Conservation (phyloP, 306 rosid species). For the Begonia masoniana region DNA sequence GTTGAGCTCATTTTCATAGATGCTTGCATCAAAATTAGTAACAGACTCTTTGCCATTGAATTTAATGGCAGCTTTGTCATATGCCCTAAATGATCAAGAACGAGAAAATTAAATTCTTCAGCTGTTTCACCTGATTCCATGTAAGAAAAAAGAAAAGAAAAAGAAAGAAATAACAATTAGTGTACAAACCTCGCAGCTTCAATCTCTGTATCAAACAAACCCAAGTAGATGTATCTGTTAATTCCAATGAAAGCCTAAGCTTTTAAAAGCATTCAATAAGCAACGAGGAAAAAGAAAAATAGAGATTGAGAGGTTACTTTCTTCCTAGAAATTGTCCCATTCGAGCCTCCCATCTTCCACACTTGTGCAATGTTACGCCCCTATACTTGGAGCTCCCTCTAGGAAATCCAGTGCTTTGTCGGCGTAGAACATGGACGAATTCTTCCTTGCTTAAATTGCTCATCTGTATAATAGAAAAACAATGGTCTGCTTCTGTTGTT, state of each 20-base stretch:
- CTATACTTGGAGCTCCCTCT: constrained; percentile 99
- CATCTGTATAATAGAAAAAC: constrained; percentile 36
- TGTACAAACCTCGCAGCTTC: constrained; percentile 80
- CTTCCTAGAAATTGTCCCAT: constrained; percentile 99
- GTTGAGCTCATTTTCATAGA: constrained; percentile 69
- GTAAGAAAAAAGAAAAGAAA: neutral
- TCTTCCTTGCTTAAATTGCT: constrained; percentile 88
- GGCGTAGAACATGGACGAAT: constrained; percentile 96
- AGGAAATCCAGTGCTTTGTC: constrained; percentile 98
- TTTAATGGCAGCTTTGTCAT: constrained; percentile 97
- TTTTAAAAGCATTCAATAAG: neutral
- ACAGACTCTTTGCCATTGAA: constrained; percentile 98
- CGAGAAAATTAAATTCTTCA: neutral
- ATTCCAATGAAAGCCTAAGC: constrained; percentile 15
- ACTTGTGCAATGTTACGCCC: constrained; percentile 96
- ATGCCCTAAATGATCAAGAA: constrained; percentile 42
- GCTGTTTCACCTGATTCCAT: neutral
- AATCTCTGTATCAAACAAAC: constrained; percentile 84
- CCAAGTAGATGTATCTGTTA: constrained; percentile 82
- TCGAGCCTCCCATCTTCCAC: constrained; percentile 99
- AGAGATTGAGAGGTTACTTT: constrained; percentile 36
- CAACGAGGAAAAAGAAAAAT: neutral
- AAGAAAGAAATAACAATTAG: neutral
- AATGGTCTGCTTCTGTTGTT: too few species aligned
- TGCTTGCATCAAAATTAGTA: constrained; percentile 92